Base-by-base conservation (phyloP, 2,329 filamentous ascomycete species). In the Fusarium sp. region DNA sequence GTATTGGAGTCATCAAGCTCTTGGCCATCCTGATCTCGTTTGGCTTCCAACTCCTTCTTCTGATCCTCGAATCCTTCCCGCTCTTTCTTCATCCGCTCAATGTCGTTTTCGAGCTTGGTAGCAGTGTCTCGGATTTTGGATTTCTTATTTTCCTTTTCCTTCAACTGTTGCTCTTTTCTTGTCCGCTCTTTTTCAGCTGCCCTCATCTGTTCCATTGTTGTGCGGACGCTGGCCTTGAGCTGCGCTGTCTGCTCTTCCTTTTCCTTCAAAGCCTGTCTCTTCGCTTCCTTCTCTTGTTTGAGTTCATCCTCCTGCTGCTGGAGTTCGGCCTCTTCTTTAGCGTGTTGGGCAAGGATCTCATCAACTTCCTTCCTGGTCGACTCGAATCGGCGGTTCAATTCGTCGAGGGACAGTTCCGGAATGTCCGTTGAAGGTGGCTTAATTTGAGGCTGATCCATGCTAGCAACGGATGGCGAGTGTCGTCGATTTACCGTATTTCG, bases 161-260 rank as follows among this genome's bases (percentile, higher is more conserved):
- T 85, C 47, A 93, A 71, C 9, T 83, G 70, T 67, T 88, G 88
- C 71, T 97, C 92, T 70, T 91, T 91, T 70, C 93, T 91, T 1
- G 85, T 82, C 67, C 89, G 91, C 57, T 90, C 89, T 62, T 89
- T 91, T 71, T 96, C 90, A 1, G 91, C 89, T 5, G 87, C 84
- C 43, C 92, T 87, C 79, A 96, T 97, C 63, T 91, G 83, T 49
- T 92, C 87, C 73, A 96, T 92, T 6, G 93, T 86, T 41, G 85
- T 86, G 48, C 91, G 88, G 49, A 96, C 88, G 71, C 94, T 89
- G 61, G 89, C 89, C 70, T 90, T 92, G 49, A 97, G 77, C 71
- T 93, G 92, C 39, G 91, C 88, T 44, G 92, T 97, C 46, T 88
- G 90, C 70, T 96, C 92, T 64, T 98, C 94, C 74, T 96, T 97